Conservation (phyloP, 306 rosid species). For the Sesbania bispinosa region DNA sequence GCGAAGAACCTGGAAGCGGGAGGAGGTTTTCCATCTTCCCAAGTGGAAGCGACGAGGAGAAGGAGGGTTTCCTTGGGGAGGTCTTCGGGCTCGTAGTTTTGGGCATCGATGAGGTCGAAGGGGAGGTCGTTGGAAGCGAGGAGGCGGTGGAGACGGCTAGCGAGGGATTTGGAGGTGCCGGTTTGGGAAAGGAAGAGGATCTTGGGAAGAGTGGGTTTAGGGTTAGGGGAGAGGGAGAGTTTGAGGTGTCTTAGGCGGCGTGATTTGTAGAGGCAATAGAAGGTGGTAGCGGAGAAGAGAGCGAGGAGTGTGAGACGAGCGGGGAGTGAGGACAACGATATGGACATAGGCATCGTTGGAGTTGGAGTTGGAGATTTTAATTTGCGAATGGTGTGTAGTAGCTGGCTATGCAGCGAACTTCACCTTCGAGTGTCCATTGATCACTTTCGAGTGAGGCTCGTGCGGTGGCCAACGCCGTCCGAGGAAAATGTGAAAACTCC, state of each 20-base stretch:
- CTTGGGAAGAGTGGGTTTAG: conserved; percentile 35
- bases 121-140: conserved; percentile 45
- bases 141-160: conserved; percentile 58
- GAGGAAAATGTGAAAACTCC: not conserved
- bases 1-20: conserved; percentile 53
- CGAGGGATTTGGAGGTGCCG: conserved; percentile 77
- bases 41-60: conserved; percentile 74
- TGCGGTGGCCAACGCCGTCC: not conserved
- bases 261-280: conserved; percentile 74
- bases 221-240: conserved; percentile 14
- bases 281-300: conserved; percentile 79
- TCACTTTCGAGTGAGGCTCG: not conserved
- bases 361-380: too few relatives aligned
- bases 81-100: conserved; percentile 82
- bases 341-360: conserved; percentile 46
- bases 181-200: conserved; percentile 77
- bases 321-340: conserved; percentile 49
- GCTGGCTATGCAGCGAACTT: too few relatives aligned
- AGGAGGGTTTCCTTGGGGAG: conserved; percentile 65
- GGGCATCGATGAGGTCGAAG: conserved; percentile 59
- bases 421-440: too few relatives aligned
- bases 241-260: conserved; percentile 68
- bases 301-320: conserved; percentile 81
- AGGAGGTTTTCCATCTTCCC: conserved; percentile 88
- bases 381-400: too few relatives aligned